Conservation (phyloP, 139 green algal genomes). For the Chlorella sp. region DNA sequence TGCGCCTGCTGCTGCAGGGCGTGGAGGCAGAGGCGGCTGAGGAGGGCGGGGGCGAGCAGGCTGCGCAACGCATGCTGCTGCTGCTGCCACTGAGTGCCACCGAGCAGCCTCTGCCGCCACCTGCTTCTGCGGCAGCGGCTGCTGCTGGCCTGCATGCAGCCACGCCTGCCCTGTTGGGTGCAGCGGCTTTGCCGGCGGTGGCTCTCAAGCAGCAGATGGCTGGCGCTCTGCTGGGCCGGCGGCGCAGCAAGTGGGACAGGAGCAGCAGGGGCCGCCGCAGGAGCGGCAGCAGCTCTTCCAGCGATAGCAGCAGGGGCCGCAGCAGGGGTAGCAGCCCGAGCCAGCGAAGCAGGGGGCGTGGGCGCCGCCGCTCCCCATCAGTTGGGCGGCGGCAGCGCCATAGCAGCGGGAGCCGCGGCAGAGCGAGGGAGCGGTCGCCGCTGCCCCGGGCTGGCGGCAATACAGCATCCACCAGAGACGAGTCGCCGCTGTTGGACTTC, state of each 20-base stretch:
- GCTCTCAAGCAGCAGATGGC: not conserved
- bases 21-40: no score
- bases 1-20: no score
- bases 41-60: no score
- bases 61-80: no score
- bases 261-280: not conserved
- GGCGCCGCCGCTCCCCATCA: not conserved
- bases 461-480: no score
- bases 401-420: not conserved
- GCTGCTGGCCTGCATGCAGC: not conserved
- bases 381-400: not conserved
- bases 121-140: not conserved
- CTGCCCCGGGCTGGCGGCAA: not conserved
- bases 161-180: not conserved
- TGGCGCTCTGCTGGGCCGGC: not conserved
- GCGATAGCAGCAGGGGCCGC: not conserved
- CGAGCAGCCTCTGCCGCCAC: no score
- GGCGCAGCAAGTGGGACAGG: not conserved
- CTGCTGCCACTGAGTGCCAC: no score
- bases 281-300: not conserved
- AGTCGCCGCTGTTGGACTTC: not conserved
- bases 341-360: not conserved
- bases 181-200: not conserved
- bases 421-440: not conserved
- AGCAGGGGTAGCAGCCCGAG: not conserved